Base-by-base conservation (phyloP, 305 asterid genomes). In the Solanum hybrid region DNA sequence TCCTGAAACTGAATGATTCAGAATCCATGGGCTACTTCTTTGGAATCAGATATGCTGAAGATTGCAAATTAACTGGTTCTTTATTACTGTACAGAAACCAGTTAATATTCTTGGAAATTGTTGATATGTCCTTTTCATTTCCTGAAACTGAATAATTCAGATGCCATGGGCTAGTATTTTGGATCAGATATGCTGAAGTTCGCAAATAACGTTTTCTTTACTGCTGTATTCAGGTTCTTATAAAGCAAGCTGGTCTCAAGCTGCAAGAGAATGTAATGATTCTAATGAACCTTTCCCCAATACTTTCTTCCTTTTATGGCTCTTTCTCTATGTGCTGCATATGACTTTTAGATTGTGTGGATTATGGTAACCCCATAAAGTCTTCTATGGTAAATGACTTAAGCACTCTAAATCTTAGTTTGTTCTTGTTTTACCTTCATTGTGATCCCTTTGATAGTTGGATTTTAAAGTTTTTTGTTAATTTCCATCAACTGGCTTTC, bases 211-310 rank as follows among this genome's bases (percentile, higher is more conserved):
- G 86, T 87, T 75, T 66, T 80, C 91, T 88, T 12, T 77, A 34
- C 89, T 84, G 90, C 84, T 86, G 90, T 45, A 31, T 91, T 91
- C 94, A 97, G 99, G 99, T 96, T 90, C 96, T 97, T 56, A 92
- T 84, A 90, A 97, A 97, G 94, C 99, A 97, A 95, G 99, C 98
- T 78, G 98, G 99, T 90, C 97, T 95, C 89, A 94, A 94, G 96
- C 97, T 97, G 76, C 98, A 96, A 91, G 98, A 94, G 87, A 96
- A 94, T 92, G 99, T 97, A 96, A 95, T 60, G 38, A 27, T 82
- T 81, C 72, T 45, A 82, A 82, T 82, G 72, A 82, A 42, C 72
- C 34, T 45, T 29, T 36, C 26, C 38, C 88, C 86, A 80, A 29
- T 91, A 79, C 89, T 34, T 71, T 80, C 88, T 89, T 90, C 45